These are phyloP conservation scores for Diacronema lutheri DNA, from an alignment of 78 protist genomes.

Conservation along the genomic window DNA sequence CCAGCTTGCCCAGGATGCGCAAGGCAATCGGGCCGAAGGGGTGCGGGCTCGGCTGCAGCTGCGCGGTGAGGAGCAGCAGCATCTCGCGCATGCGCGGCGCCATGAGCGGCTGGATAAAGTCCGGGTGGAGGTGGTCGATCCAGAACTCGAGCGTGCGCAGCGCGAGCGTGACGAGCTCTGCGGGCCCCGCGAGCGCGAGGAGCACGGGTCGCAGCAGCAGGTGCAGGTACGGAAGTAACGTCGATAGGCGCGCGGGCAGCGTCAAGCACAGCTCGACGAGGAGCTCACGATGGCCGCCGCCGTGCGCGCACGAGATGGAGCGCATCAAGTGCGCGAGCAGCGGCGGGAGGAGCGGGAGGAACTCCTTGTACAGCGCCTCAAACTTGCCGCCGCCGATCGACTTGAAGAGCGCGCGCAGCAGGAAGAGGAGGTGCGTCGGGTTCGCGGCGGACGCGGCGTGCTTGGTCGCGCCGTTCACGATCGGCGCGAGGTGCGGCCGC, in stretches of 20 bases:
- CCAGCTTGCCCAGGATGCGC: constrained; percentile 90
- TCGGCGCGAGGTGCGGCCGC: constrained; percentile 55
- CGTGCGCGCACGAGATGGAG: neutral
- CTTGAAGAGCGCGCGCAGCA: constrained; percentile 65
- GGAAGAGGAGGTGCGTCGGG: constrained; percentile 53
- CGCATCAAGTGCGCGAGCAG: neutral
- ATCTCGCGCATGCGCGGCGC: constrained; percentile 39
- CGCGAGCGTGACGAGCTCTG: constrained; percentile 39
- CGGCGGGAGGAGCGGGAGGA: constrained; percentile 66
- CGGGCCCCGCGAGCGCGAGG: constrained; percentile 56
- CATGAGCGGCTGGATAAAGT: constrained; percentile 68
- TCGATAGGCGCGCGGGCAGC: constrained; percentile 74
- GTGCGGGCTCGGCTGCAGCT: constrained; percentile 63
- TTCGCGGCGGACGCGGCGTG: constrained; percentile 21
- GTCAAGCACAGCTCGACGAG: constrained; percentile 85
- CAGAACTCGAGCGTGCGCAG: constrained; percentile 77
- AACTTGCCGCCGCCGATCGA: constrained; percentile 75
- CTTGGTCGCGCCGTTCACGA: constrained; percentile 39
- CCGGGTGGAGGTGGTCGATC: constrained; percentile 75
- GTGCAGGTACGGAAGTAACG: constrained; percentile 74
- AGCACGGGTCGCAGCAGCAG: constrained; percentile 73
- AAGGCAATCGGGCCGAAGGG: constrained; percentile 69
- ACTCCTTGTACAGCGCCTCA: constrained; percentile 68
- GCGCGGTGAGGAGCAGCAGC: constrained; percentile 46
- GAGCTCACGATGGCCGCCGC: constrained; percentile 40